phyloP scores from a whole-genome alignment of 257 asterid species.

The Solanum piurae region DNA sequence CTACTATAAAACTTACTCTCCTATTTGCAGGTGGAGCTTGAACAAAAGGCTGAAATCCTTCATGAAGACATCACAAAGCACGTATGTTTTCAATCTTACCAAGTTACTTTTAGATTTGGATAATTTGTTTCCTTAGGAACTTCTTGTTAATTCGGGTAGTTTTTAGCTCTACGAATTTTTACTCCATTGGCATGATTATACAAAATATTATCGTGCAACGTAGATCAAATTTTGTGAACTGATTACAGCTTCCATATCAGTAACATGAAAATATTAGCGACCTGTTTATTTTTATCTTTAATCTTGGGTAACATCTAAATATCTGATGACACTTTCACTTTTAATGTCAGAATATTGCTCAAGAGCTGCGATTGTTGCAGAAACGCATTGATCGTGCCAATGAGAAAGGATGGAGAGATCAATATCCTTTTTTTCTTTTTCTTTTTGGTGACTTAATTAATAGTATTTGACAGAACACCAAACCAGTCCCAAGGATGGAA shows the following conservation, averaged over 20 bases:
- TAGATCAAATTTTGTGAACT: neutral
- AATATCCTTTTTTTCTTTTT: slow-evolving; percentile 52
- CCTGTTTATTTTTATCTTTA: neutral
- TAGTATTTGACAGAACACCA: neutral
- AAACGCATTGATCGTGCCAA: slow-evolving; percentile 41
- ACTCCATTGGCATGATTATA: neutral
- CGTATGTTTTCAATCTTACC: slow-evolving; percentile 25
- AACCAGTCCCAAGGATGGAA: too few relatives aligned
- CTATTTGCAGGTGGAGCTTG: slow-evolving; percentile 52
- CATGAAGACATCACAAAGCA: slow-evolving; percentile 62
- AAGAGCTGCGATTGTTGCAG: slow-evolving; percentile 41
- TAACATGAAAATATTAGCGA: neutral
- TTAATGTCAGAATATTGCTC: slow-evolving; percentile 47
- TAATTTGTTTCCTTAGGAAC: neutral
- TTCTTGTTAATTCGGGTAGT: neutral
- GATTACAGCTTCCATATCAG: neutral
- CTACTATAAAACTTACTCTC: neutral
- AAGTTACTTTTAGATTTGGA: neutral
- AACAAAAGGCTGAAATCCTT: slow-evolving; percentile 53
- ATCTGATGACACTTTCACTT: neutral
- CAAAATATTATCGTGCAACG: neutral
- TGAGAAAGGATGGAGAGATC: slow-evolving; percentile 74
- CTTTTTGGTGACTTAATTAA: neutral
- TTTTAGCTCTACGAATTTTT: neutral
- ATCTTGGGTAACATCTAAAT: neutral